Conservation (phyloP, 2,329 filamentous ascomycete species). For the Rhinocladiella mackenziei region DNA sequence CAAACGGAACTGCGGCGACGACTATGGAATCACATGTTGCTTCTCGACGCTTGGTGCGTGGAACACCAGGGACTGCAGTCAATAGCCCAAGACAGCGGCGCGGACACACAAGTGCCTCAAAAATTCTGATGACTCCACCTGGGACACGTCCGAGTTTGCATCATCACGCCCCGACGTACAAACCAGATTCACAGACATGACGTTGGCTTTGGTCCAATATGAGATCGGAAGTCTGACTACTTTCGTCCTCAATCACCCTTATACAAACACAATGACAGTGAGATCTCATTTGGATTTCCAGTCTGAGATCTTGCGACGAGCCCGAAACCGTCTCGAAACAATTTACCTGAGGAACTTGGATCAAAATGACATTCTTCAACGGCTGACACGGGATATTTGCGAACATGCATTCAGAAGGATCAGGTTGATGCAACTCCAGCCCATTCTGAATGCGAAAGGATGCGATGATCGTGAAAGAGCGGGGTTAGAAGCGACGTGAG, state of each 20-base stretch:
- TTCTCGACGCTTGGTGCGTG: constrained; percentile 49
- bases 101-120: constrained; percentile 3
- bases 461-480: constrained; percentile 2
- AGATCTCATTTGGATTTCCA: constrained; percentile 9
- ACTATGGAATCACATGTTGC: constrained; percentile 35
- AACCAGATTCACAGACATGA: constrained; percentile 9
- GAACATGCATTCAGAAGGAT: constrained; percentile 7
- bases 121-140: constrained; percentile 8
- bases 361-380: constrained; percentile 6
- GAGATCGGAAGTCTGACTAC: constrained; percentile 7
- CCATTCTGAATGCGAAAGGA: constrained; percentile 4
- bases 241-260: constrained; percentile 9
- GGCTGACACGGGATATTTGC: constrained; percentile 4
- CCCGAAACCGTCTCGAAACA: constrained; percentile 7
- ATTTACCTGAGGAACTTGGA: constrained; percentile 5
- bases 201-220: constrained; percentile 7
- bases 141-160: constrained; percentile 14
- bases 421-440: constrained; percentile 8
- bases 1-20: constrained; percentile 38
- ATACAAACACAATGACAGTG: constrained; percentile 3
- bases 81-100: background rate
- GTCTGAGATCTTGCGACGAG: constrained; percentile 10
- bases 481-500: constrained; percentile 6
- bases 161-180: constrained; percentile 1
- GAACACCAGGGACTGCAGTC: constrained; percentile 13